phyloP scores from a whole-genome alignment of 306 rosid genomes.

The Rosa rugosa region DNA sequence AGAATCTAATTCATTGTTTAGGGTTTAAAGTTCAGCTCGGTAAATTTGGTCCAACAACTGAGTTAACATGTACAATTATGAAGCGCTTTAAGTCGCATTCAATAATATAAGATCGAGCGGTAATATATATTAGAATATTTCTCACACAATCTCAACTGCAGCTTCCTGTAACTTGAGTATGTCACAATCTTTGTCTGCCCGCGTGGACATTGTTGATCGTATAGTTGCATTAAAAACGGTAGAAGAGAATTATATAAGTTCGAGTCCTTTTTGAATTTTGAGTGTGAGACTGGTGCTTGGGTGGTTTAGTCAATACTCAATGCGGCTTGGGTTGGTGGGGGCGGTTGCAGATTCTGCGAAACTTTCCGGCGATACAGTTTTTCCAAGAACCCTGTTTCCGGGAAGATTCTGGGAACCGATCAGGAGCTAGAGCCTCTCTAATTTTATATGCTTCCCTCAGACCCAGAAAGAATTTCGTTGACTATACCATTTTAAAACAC shows the following conservation, averaged over 20 bases:
- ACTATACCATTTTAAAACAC: neutral
- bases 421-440: neutral
- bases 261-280: neutral
- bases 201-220: neutral
- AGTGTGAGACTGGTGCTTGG: conserved; percentile 1
- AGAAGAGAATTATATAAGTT: neutral
- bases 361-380: conserved; percentile 8
- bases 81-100: neutral
- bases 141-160: neutral
- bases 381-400: conserved; percentile 27
- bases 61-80: neutral
- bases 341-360: conserved; percentile 17
- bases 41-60: neutral
- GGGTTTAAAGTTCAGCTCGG: neutral
- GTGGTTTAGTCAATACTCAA: conserved; percentile 4
- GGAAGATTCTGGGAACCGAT: conserved; percentile 37
- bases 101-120: neutral
- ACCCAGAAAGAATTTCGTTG: neutral
- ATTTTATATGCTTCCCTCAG: neutral
- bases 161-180: conserved; percentile 4
- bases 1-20: neutral
- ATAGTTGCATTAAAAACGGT: neutral
- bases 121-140: neutral
- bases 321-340: neutral
- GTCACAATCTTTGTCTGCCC: conserved; percentile 24